Evolutionary conservation across 2,329 filamentous ascomycete genomes (phyloP).

Genomic region (Sporothrix schenckii): DNA sequence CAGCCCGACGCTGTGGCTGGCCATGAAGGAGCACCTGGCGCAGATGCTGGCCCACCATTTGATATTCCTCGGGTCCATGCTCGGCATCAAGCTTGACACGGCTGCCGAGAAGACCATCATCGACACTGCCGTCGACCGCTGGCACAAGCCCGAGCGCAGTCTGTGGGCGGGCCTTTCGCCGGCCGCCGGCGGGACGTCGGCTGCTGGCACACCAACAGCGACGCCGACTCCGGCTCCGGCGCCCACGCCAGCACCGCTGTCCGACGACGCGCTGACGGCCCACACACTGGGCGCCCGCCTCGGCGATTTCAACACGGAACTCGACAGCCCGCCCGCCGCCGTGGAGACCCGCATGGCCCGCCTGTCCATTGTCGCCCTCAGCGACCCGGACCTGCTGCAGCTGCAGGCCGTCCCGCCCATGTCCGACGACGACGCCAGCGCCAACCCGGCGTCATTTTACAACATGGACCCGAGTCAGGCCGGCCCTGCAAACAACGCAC

Average conservation of each 20-base stretch:
- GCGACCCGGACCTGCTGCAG: constrained; percentile 34
- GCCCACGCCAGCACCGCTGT: neutral
- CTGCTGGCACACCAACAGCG: neutral
- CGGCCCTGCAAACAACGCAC: neutral
- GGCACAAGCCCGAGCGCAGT: constrained; percentile 41
- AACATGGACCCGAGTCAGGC: constrained; percentile 35
- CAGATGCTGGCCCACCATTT: constrained; percentile 43
- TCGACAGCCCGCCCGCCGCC: neutral
- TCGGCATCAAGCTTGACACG: constrained; percentile 42
- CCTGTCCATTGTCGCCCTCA: constrained; percentile 36
- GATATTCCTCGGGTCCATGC: constrained; percentile 40
- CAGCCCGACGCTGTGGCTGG: constrained; percentile 43
- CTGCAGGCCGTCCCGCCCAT: constrained; percentile 34
- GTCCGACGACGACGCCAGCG: constrained; percentile 30
- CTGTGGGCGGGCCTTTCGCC: constrained; percentile 38
- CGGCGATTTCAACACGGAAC: neutral
- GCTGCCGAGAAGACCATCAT: constrained; percentile 41
- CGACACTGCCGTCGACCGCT: constrained; percentile 40
- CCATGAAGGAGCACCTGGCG: constrained; percentile 43
- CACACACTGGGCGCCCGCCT: neutral
- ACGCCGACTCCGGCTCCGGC: neutral
- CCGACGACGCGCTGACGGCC: neutral
- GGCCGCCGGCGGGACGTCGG: no score
- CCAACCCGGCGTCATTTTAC: constrained; percentile 40
- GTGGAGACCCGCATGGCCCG: constrained; percentile 10